phyloP scores from a whole-genome alignment of 768 basidiomycete genomes.

The Trametes cingulata region DNA sequence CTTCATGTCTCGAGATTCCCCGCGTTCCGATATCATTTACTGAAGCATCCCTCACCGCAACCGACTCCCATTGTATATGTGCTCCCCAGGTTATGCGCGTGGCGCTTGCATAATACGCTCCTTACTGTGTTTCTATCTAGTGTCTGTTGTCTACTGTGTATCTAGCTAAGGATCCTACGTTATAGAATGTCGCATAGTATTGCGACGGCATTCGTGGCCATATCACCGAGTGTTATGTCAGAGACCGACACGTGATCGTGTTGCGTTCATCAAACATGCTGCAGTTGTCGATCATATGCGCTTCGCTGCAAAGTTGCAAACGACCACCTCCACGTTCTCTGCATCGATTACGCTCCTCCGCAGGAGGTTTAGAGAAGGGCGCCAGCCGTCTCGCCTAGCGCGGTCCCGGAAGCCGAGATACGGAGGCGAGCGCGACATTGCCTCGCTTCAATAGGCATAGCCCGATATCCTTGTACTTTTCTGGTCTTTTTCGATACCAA shows the following conservation, averaged over 20 bases:
- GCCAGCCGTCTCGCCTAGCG: not conserved
- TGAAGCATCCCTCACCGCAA: not conserved
- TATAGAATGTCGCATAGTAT: slow-evolving; percentile 9
- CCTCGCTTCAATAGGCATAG: not conserved
- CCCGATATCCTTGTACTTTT: slow-evolving; percentile 5
- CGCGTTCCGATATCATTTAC: not conserved
- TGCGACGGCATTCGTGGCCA: too few species aligned
- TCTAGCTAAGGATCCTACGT: slow-evolving; percentile 12
- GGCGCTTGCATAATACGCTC: slow-evolving; percentile 16
- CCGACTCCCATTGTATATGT: not conserved
- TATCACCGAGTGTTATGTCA: too few species aligned
- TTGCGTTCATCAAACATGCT: not conserved
- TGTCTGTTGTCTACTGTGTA: slow-evolving; percentile 8
- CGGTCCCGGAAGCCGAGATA: too few species aligned
- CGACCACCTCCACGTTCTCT: too few species aligned
- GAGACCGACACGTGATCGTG: not conserved
- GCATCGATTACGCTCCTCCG: too few species aligned
- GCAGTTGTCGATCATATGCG: not conserved
- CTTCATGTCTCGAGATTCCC: not conserved
- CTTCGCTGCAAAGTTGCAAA: too few species aligned
- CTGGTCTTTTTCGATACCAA: not conserved
- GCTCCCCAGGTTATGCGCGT: slow-evolving; percentile 9
- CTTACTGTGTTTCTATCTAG: slow-evolving; percentile 20
- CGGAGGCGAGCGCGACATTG: not conserved
- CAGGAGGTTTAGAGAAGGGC: too few species aligned